Conservation (phyloP, 331 rosid genomes). For the Prunus yedoensis region DNA sequence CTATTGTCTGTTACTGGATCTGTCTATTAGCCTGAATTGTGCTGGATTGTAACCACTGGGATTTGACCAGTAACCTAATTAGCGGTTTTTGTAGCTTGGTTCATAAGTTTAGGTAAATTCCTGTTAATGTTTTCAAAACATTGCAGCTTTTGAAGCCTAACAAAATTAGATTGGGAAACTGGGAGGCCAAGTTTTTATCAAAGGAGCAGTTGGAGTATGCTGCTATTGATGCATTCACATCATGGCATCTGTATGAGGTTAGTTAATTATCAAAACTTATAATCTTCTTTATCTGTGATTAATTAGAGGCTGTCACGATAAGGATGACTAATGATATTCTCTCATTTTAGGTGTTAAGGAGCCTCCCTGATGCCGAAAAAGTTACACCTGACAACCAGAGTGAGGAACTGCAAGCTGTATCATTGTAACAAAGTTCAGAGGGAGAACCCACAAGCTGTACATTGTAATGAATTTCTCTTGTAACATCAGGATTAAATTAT, state of each 20-base stretch:
- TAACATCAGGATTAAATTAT: not conserved
- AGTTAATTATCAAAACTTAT: conserved; percentile 6
- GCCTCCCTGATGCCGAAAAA: conserved; percentile 48
- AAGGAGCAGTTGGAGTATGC: conserved; percentile 75
- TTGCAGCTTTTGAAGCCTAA: conserved; percentile 74
- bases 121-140: not conserved
- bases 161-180: conserved; percentile 69
- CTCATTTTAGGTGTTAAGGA: conserved; percentile 44
- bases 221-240: conserved; percentile 85
- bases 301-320: not conserved
- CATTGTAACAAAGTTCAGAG: not conserved
- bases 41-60: not conserved
- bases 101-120: not conserved
- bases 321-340: not conserved
- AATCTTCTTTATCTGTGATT: not conserved
- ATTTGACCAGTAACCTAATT: not conserved
- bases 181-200: conserved; percentile 68
- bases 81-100: not conserved
- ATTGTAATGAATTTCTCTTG: not conserved
- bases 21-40: not conserved
- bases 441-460: conserved; percentile 20
- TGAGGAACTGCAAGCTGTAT: conserved; percentile 21
- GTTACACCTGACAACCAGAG: conserved; percentile 33
- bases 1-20: not conserved
- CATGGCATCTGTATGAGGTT: conserved; percentile 86